Base-by-base conservation (phyloP, 106 monocot genomes). In the Amphibolis antarctica region DNA sequence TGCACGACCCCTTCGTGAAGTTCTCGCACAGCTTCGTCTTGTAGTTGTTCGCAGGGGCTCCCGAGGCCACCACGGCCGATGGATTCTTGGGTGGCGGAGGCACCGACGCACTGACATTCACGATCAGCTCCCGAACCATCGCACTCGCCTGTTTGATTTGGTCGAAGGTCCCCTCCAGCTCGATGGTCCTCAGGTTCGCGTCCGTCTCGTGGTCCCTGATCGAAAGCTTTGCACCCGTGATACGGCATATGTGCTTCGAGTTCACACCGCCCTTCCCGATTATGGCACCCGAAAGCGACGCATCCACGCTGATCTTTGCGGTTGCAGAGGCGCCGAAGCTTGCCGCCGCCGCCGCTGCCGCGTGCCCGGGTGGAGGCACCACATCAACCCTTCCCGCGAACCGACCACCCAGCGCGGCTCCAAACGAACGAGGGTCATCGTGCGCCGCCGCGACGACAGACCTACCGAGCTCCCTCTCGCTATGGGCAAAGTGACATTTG, bases 131-230 rank as follows among this genome's bases (percentile, higher is more conserved):
- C 3, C 67, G 58, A 3, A 74, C 74, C 74, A 74, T 74, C 0
- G 74, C 74, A 44, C 74, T 74, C 0, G 74, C 74, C 74, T 74
- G 74, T 53, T 74, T 74, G 12, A 74, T 74, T 61, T 74, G 74
- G 10, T 74, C 74, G 23, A 74, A 74, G 2, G 66, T 53, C 2
- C 74, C 74, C 43, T 74, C 74, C 12, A 74, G 66, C 67, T 74
- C 74, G 44, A 74, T 74, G 59, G 67, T 74, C 52, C 67, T 67
- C 52, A 74, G 61, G 10, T 52, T 66, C 0, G 74, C 31, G 36
- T 74, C 74, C 1, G 67, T 4, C 23, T 74, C 74, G n/a, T 74
- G 74, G 31, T 74, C 74, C 12, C 67, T 46, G 36, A 74, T 67
- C 0, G 74, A 46, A 50, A 74, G 53, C 20, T 74, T 74, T 2